A percentile compares a stretch with the other conserved stretches of the same genome.
Conservation (phyloP, 78 protist genomes). For the Anaeramoeba flamelloides region DNA sequence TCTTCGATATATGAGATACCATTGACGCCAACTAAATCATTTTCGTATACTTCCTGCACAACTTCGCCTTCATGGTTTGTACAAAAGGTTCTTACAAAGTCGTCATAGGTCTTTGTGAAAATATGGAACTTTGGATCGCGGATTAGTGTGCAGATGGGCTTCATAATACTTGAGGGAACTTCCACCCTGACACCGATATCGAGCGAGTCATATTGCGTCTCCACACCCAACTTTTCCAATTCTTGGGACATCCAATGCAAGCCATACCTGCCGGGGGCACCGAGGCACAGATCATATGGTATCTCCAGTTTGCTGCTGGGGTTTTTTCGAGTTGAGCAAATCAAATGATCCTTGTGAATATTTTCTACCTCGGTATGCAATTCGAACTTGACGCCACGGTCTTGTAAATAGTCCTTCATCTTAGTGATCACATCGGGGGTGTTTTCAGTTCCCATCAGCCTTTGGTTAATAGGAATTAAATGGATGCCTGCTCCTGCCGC, state of each 20-base stretch:
- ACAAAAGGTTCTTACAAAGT: background rate
- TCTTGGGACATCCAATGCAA: background rate
- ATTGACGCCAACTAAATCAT: background rate
- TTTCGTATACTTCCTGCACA: background rate
- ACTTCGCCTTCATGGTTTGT: background rate
- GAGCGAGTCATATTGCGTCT: background rate
- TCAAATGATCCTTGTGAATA: background rate
- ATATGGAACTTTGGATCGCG: constrained; percentile 1
- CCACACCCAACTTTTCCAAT: background rate
- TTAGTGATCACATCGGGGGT: background rate
- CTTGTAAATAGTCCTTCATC: background rate
- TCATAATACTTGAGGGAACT: background rate
- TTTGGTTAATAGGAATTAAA: background rate
- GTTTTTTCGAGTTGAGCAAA: background rate
- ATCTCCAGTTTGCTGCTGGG: background rate
- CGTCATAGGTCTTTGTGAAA: background rate
- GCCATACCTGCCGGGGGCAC: background rate
- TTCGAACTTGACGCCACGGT: background rate
- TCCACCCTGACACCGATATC: background rate
- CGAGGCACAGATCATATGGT: background rate
- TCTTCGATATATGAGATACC: background rate
- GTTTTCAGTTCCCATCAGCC: background rate
- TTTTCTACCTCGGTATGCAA: background rate
- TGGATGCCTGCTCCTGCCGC: background rate
- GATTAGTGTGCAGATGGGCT: background rate